A percentile compares a stretch with the other conserved stretches of the same genome.
phyloP scores from a whole-genome alignment of 1,284 basidiomycete genomes.

The Leccinum variabile region DNA sequence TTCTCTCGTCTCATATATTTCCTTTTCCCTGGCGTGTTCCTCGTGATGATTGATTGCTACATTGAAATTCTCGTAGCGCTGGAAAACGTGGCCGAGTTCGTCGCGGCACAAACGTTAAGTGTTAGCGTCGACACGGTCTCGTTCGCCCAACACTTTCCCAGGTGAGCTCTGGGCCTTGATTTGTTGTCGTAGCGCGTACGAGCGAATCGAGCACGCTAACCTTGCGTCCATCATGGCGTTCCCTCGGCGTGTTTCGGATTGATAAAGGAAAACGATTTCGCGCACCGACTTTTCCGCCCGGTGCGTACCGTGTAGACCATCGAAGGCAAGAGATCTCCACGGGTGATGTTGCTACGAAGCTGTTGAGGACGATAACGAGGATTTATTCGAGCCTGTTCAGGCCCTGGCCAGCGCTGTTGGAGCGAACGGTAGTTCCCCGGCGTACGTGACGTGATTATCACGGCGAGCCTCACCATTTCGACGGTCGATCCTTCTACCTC shows the following conservation, averaged over 20 bases:
- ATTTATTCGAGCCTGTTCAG: no score
- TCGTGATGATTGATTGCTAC: not conserved
- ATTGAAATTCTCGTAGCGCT: constrained; percentile 54
- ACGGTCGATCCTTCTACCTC: no score
- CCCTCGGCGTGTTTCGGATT: not conserved
- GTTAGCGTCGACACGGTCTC: constrained; percentile 76
- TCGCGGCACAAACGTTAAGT: constrained; percentile 70
- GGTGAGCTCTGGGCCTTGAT: constrained; percentile 46
- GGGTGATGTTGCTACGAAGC: no score
- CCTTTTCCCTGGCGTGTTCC: not conserved
- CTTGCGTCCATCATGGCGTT: not conserved
- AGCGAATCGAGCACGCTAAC: not conserved
- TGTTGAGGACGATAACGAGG: no score
- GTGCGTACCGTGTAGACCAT: no score
- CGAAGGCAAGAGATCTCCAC: no score
- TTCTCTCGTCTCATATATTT: not conserved
- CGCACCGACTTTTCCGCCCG: constrained; percentile 49
- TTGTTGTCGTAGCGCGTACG: not conserved
- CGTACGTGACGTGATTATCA: no score
- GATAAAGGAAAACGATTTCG: constrained; percentile 62
- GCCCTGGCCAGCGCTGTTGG: no score
- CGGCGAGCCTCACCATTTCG: no score
- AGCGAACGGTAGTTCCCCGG: no score
- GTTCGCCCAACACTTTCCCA: constrained; percentile 81
- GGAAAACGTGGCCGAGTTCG: constrained; percentile 81